Base-by-base conservation (phyloP, 305 asterid species). In the Fraxinus angustifolia region DNA sequence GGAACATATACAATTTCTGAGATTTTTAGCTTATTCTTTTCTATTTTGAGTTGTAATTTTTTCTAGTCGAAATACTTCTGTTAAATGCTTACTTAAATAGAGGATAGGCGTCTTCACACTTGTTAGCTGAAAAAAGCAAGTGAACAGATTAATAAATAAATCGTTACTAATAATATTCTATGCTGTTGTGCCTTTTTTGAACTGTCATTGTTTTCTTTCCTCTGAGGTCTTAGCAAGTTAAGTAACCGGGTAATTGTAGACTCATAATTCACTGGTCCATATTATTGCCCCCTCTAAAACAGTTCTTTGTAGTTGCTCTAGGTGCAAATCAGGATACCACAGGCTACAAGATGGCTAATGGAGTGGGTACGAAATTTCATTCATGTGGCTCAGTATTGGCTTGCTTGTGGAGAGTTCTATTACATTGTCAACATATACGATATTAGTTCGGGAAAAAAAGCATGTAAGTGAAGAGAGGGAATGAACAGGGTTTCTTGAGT, bases 11-110 rank as follows among this genome's bases (percentile, higher is more conserved):
- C 23, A 4, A 50, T 40, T 68, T 34, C 53, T 48, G 67, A 58
- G 36, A 31, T 71, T 36, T 26, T 82, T 58, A 58, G 35, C 60
- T 45, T 21, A 62, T 81, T 21, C 58, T 17, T 73, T 80, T 84
- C 62, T 17, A 56, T 71, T 5, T 53, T 70, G 79, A 5, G 31
- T 6, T 36, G 50, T 56, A 74, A 28, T 4, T 30, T 80, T 48
- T 83, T 72, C 67, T 68, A 19, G 56, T 71, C n/a, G 4, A 31
- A 34, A 6, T 71, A 33, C 35, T 16, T 31, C 48, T 71, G 45
- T 71, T 16, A 31, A 71, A 71, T 71, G 48, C 21, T 33, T 34
- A n/a, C 75, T 71, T 31, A 71, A n/a, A 71, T 71, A 34, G 65
- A 53, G 45, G 48, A 71, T 31, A 68, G 74, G 35, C 38, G 8